phyloP scores from a whole-genome alignment of 2,329 filamentous ascomycete species.

The Beauveria bassiana region DNA sequence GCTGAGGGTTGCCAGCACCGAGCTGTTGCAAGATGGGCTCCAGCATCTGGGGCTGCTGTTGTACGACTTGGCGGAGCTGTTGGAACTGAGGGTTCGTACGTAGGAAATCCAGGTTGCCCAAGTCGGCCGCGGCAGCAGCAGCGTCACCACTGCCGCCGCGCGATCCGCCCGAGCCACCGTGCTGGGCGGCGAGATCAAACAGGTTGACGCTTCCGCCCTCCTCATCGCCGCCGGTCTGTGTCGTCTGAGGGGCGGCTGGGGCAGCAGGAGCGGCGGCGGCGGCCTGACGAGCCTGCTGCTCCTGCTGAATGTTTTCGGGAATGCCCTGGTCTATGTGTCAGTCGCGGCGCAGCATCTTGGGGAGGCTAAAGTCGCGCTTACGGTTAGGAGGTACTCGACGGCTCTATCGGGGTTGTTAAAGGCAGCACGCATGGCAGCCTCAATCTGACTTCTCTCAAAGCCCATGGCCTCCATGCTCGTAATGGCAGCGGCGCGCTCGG shows the following conservation, averaged over 20 bases:
- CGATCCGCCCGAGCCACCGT: conserved; percentile 38
- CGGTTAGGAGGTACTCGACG: conserved; percentile 88
- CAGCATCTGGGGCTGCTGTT: conserved; percentile 96
- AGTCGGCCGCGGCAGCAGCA: conserved; percentile 44
- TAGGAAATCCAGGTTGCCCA: conserved; percentile 84
- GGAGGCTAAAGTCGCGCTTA: conserved; percentile 35
- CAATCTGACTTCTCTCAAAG: conserved; percentile 80
- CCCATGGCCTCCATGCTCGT: conserved; percentile 97
- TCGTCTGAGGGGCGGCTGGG: conserved; percentile 28
- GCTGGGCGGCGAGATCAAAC: conserved; percentile 86
- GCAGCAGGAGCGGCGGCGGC: conserved; percentile 36
- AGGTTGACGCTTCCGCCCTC: conserved; percentile 72
- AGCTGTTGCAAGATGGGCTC: conserved; percentile 97
- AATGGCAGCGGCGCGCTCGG: conserved; percentile 73
- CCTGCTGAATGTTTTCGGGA: conserved; percentile 71
- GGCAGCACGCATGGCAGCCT: conserved; percentile 89
- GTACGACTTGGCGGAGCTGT: conserved; percentile 91
- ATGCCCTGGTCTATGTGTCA: conserved; percentile 58
- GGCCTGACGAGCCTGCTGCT: conserved; percentile 48
- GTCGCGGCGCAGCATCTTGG: background rate
- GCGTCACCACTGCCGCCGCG: conserved; percentile 35
- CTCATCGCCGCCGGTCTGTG: conserved; percentile 39
- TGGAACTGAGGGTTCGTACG: conserved; percentile 96
- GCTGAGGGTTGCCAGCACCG: conserved; percentile 85
- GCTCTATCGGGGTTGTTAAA: conserved; percentile 96